A percentile compares a stretch with the other conserved stretches of the same genome.
phyloP scores from a whole-genome alignment of 208 protist species.

The Histomonas meleagridis region DNA sequence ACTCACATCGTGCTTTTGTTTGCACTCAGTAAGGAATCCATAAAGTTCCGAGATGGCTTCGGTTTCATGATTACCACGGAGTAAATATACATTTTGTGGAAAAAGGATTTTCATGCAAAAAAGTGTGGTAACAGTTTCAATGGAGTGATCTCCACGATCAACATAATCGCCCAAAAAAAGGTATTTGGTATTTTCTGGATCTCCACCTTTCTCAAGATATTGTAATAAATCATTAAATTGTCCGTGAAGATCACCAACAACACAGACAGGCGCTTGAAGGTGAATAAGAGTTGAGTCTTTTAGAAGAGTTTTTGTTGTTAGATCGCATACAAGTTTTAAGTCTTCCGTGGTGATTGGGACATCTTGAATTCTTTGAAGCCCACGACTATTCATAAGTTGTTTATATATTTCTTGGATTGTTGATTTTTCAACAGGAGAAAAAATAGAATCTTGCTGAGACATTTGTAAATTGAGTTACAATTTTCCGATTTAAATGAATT shows the following conservation, averaged over 20 bases:
- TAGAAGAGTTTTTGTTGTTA: background rate
- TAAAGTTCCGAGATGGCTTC: background rate
- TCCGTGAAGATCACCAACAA: constrained; percentile 49
- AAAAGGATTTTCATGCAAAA: constrained; percentile 41
- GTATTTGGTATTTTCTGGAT: constrained; percentile 39
- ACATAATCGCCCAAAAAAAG: constrained; percentile 53
- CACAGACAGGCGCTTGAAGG: constrained; percentile 41
- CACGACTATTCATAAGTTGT: no score
- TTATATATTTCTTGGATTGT: no score
- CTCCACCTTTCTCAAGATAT: constrained; percentile 44
- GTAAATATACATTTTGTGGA: constrained; percentile 43
- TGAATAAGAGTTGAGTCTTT: constrained; percentile 43
- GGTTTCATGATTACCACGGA: constrained; percentile 50
- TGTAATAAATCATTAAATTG: constrained; percentile 48
- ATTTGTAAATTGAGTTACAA: no score
- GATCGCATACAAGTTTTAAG: background rate
- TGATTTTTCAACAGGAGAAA: no score
- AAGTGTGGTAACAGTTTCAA: constrained; percentile 44
- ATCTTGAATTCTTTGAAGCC: no score
- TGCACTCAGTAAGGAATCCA: background rate
- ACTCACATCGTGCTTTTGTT: constrained; percentile 78
- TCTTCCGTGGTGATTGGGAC: no score
- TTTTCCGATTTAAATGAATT: no score
- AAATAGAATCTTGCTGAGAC: no score
- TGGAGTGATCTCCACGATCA: constrained; percentile 44